These are phyloP conservation scores for Thelephora terrestris DNA, from an alignment of 1,284 basidiomycete species.

Conservation along the genomic window DNA sequence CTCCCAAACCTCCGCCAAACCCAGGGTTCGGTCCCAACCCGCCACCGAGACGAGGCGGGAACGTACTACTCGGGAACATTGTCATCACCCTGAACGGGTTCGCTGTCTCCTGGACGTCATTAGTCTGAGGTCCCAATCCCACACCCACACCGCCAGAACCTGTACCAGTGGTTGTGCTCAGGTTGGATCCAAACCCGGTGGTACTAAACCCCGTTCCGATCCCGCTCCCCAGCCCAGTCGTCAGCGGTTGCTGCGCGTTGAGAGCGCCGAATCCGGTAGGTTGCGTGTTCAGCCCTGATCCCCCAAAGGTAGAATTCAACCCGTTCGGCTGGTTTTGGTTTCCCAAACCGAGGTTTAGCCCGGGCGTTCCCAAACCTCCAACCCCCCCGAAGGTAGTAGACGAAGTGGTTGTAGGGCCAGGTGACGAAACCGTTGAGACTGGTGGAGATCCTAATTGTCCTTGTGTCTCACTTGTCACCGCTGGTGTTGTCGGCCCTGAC, in stretches of 20 bases:
- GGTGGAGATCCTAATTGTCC: constrained; percentile 3
- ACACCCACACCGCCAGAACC: constrained; percentile 33
- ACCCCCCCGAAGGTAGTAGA: neutral
- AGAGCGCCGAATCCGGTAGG: constrained; percentile 21
- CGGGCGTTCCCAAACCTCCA: neutral
- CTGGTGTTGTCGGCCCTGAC: constrained; percentile 42
- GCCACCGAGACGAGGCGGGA: neutral
- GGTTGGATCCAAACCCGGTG: constrained; percentile 16
- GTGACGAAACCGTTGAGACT: constrained; percentile 4
- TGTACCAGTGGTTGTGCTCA: constrained; percentile 18
- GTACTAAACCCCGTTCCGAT: constrained; percentile 17
- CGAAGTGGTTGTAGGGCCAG: neutral
- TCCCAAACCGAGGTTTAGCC: neutral
- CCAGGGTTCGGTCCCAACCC: neutral
- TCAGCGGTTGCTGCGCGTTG: constrained; percentile 10
- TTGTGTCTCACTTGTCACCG: constrained; percentile 18
- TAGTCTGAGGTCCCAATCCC: constrained; percentile 65
- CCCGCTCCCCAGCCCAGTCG: constrained; percentile 10
- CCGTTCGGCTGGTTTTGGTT: constrained; percentile 1
- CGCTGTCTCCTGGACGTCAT: constrained; percentile 44
- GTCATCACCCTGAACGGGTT: constrained; percentile 69
- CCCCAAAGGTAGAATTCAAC: neutral
- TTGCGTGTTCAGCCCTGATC: constrained; percentile 19
- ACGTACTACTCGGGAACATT: constrained; percentile 17
- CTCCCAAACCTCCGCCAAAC: neutral